phyloP scores from a whole-genome alignment of 1,139 yeast species.

The Hemisphaericaspora subhashii region DNA sequence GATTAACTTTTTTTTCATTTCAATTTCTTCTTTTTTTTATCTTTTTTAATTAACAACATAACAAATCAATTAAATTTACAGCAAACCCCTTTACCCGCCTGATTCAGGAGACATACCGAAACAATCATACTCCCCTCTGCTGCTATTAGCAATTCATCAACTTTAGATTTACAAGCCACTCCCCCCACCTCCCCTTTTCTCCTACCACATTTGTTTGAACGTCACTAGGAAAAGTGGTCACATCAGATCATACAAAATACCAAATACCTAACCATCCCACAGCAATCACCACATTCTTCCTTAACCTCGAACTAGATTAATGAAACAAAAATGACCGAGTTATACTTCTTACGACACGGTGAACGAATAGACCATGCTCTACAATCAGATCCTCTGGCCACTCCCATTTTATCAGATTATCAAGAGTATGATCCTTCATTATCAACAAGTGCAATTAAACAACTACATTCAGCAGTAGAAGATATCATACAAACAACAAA shows the following conservation, averaged over 20 bases:
- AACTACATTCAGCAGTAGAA: constrained; percentile 30
- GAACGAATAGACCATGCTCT: constrained; percentile 44
- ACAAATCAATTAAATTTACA: too few species aligned
- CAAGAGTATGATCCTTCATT: constrained; percentile 44
- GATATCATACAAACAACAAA: constrained; percentile 28
- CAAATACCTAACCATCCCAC: not conserved
- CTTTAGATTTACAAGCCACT: too few species aligned
- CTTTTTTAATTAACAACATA: too few species aligned
- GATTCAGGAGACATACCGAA: too few species aligned
- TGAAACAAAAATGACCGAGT: constrained; percentile 30
- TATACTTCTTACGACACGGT: constrained; percentile 49
- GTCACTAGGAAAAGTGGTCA: too few species aligned
- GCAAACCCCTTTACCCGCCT: not conserved
- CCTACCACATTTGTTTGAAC: too few species aligned
- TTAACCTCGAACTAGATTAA: not conserved
- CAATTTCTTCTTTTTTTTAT: too few species aligned
- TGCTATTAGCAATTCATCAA: too few species aligned
- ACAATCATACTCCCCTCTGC: too few species aligned
- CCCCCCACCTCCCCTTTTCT: too few species aligned
- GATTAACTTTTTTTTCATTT: not conserved
- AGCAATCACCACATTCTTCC: not conserved
- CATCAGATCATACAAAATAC: too few species aligned
- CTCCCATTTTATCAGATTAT: constrained; percentile 30
- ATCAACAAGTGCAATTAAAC: constrained; percentile 29
- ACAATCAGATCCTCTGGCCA: constrained; percentile 25